Evolutionary conservation across 768 basidiomycete species (phyloP), one percentile per base, ranked within the genome.

Genomic region (Serendipita indica): DNA sequence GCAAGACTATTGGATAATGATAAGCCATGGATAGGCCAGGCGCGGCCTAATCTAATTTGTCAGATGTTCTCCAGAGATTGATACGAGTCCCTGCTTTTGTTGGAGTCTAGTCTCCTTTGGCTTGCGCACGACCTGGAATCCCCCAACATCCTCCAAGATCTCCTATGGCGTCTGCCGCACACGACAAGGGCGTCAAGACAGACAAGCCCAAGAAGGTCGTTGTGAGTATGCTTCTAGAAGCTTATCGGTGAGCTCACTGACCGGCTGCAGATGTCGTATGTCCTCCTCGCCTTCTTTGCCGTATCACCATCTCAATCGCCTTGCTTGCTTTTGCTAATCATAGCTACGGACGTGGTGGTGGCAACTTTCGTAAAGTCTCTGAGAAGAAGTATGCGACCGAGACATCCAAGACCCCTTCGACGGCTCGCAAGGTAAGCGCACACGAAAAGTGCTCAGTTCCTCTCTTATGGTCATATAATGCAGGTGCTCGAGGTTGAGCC

Each of bases 381-480:
- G 41, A 43, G 41, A 43, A 43, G 41, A 43, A 43, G 27, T 43
- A 43, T n/a, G 41, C 41, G n/a, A n/a, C 41, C 18, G 41, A 43
- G n/a, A 43, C 41, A 25, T 18, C 18, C 41, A 43, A n/a, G 41
- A 43, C 18, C 18, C 41, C 27, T 7, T 43, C 41, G 7, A 43
- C 41, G 18, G 41, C 41, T 43, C 18, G 27, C n/a, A n/a, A n/a
- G n/a, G n/a, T n/a, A n/a, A n/a, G n/a, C n/a, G n/a, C n/a, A n/a
- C n/a, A n/a, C n/a, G n/a, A n/a, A n/a, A n/a, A n/a, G n/a, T n/a
- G n/a, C n/a, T n/a, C n/a, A n/a, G n/a, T n/a, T n/a, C n/a, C n/a
- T n/a, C n/a, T n/a, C n/a, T n/a, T n/a, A n/a, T n/a, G n/a, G n/a
- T n/a, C n/a, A n/a, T n/a, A n/a, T n/a, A n/a, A n/a, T n/a, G 3